Conservation (phyloP, 2,329 filamentous ascomycete genomes). For the Cryphonectria nitschkei region DNA sequence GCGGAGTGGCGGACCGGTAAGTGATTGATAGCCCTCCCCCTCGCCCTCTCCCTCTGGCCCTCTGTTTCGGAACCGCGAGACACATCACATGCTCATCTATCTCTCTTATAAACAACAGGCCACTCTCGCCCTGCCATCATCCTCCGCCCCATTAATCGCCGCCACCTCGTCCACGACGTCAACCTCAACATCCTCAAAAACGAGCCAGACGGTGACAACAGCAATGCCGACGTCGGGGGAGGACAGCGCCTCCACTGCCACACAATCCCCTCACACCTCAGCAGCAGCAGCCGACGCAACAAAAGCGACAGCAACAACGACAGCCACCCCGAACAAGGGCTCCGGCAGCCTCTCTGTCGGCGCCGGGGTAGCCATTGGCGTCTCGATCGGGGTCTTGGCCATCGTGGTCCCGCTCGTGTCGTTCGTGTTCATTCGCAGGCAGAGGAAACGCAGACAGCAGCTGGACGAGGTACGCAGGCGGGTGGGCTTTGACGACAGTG, state of each 20-base stretch:
- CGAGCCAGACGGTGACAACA: constrained; percentile 3
- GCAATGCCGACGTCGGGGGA: neutral
- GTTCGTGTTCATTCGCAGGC: neutral
- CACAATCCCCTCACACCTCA: neutral
- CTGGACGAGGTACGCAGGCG: neutral
- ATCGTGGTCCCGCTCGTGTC: neutral
- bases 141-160: neutral
- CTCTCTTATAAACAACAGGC: neutral
- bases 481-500: neutral
- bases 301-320: neutral
- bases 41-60: neutral
- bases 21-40: neutral
- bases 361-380: constrained; percentile 3
- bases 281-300: neutral
- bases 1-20: constrained; percentile 5
- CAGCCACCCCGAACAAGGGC: neutral
- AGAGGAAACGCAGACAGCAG: neutral
- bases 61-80: neutral
- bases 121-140: constrained; percentile 1
- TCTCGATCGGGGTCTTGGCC: constrained; percentile 3
- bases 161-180: neutral
- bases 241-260: neutral
- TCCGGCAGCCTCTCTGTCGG: neutral
- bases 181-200: neutral
- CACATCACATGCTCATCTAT: neutral